Evolutionary conservation across 2,329 filamentous ascomycete genomes (phyloP), one percentile per base, ranked within the genome.

Genomic region (Pseudogymnoascus verrucosus): DNA sequence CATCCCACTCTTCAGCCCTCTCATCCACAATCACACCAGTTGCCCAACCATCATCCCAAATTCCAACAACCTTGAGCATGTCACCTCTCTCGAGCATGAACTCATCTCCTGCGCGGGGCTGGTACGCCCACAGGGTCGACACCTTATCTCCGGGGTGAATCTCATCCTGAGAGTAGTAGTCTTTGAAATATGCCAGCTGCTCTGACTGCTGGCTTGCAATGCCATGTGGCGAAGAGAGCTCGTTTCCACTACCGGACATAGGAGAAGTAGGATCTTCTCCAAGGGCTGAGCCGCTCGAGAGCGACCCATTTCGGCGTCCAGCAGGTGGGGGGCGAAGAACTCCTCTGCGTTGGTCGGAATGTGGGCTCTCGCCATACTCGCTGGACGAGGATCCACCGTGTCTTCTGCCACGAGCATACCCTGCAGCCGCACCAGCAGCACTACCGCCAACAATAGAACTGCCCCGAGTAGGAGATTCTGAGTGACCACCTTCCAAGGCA

Each of bases 21-120:
- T 96, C 90, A 62, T 88, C 83, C 63, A 96, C 79, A 73, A 96
- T 82, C 63, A 97, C 84, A 70, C 95, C 95, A 1, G 95, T 99
- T 10, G 95, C 95, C 95, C 95, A 99, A 57, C 95, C 95, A 74
- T 99, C 95, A 72, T 99, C 95, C 95, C 95, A 99, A 69, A 99
- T 99, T 66, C 95, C 95, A 34, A 98, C 89, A 12, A 99, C 88
- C 78, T 97, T 98, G 72, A 99, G 83, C 93, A 99, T 97, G 73
- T 99, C 95, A 62, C 95, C 95, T 64, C 95, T 87, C 71, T 98
- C 95, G 39, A 99, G 81, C 40, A 91, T 82, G 72, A 98, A 98
- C 73, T 99, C 95, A 71, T 99, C 95, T 31, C 87, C 86, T 4
- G 95, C 95, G 36, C 95, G 89, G 36, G 95, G 93, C 70, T 96